Conservation (phyloP, 1,284 basidiomycete genomes). For the Tilletia caries region DNA sequence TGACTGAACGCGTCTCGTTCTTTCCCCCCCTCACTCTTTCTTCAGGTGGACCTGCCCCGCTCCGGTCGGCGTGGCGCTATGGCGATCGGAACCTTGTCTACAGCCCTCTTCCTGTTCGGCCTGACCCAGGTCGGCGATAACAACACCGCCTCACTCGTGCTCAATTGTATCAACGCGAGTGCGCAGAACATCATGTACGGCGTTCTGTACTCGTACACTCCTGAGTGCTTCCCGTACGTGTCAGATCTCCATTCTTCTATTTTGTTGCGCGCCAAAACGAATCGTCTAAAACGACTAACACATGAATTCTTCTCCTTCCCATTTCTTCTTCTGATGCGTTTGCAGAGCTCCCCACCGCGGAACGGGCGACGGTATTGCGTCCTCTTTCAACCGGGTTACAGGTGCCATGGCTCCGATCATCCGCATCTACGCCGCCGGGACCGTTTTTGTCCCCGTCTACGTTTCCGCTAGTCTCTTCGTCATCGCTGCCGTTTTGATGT, state of each 20-base stretch:
- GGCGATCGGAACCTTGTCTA: slow-evolving; percentile 47
- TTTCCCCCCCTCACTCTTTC: background rate
- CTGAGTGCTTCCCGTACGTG: slow-evolving; percentile 41
- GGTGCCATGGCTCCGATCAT: slow-evolving; percentile 50
- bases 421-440: slow-evolving; percentile 32
- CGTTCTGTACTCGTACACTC: slow-evolving; percentile 46
- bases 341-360: slow-evolving; percentile 43
- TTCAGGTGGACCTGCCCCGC: slow-evolving; percentile 44
- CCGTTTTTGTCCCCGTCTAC: slow-evolving; percentile 31
- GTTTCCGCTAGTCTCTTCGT: slow-evolving; percentile 40
- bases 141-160: slow-evolving; percentile 36
- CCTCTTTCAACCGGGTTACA: slow-evolving; percentile 45
- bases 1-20: background rate
- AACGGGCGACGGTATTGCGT: slow-evolving; percentile 49
- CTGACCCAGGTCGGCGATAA: slow-evolving; percentile 37
- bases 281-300: too few relatives aligned
- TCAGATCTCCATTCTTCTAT: too few relatives aligned
- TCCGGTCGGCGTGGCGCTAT: slow-evolving; percentile 49
- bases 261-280: background rate
- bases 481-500: slow-evolving; percentile 18
- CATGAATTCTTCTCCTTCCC: background rate
- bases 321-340: background rate
- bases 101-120: slow-evolving; percentile 51
- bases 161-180: slow-evolving; percentile 31
- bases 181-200: slow-evolving; percentile 27